Percentiles rank a stretch among this genome's conserved stretches.
These are phyloP conservation scores for Sugiyamaella neomexicana DNA, from an alignment of 1,139 yeast species.

Conservation along the genomic window DNA sequence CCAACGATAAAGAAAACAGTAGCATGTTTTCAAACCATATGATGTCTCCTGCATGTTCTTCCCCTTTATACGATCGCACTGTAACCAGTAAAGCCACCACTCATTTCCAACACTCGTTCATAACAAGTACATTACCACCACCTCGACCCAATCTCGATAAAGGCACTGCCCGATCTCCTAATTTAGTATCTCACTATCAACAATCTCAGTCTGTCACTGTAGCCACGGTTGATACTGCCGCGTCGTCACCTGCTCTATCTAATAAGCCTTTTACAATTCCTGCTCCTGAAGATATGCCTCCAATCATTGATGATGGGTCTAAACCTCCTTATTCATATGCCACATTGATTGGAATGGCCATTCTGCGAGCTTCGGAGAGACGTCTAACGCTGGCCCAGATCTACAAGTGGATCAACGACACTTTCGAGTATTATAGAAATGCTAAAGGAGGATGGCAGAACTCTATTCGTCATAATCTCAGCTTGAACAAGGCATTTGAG, in stretches of 20 bases:
- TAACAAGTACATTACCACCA: conserved; percentile 1
- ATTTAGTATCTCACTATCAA: not conserved
- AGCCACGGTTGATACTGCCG: conserved; percentile 24
- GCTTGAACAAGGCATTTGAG: conserved; percentile 81
- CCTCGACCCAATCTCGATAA: conserved; percentile 3
- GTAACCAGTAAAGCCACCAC: not conserved
- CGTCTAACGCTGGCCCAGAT: conserved; percentile 86
- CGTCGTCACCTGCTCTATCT: conserved; percentile 27
- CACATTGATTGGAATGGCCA: conserved; percentile 90
- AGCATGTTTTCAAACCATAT: conserved; percentile 20
- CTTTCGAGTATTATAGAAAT: conserved; percentile 78
- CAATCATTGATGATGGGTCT: conserved; percentile 47
- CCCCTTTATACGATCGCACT: conserved; percentile 24
- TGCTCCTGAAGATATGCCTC: conserved; percentile 46
- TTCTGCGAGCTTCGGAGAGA: conserved; percentile 76
- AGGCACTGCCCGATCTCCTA: not conserved
- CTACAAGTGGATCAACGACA: conserved; percentile 87
- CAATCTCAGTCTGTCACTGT: conserved; percentile 13
- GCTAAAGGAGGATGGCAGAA: conserved; percentile 96
- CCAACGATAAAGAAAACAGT: conserved; percentile 22
- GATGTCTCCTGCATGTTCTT: conserved; percentile 27
- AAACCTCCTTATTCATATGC: conserved; percentile 97
- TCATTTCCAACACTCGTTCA: not conserved
- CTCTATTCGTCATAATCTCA: conserved; percentile 81
- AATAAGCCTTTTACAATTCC: conserved; percentile 33